Evolutionary conservation across 2,329 filamentous ascomycete genomes (phyloP).

Genomic region (Neopestalotiopsis sp.): DNA sequence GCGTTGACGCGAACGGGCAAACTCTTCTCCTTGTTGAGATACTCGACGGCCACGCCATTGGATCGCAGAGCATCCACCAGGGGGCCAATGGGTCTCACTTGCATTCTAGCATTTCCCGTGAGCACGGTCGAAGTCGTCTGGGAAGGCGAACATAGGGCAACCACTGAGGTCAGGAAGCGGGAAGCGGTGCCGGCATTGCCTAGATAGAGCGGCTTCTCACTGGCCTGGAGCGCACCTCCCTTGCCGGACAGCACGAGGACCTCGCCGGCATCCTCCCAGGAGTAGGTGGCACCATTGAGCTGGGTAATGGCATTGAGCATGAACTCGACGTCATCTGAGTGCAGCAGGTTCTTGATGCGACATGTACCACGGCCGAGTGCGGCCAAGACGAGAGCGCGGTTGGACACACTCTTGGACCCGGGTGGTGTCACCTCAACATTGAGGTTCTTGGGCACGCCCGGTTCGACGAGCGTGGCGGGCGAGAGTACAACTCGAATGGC

Average conservation of each 20-base stretch:
- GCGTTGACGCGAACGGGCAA: constrained; percentile 84
- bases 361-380: constrained; percentile 87
- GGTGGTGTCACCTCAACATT: constrained; percentile 83
- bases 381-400: constrained; percentile 91
- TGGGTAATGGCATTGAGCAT: constrained; percentile 93
- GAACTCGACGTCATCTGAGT: constrained; percentile 96
- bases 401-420: constrained; percentile 97
- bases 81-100: constrained; percentile 90
- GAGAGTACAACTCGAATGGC: constrained; percentile 85
- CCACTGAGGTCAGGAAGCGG: constrained; percentile 90
- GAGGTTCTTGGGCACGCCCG: constrained; percentile 70
- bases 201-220: constrained; percentile 80
- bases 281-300: constrained; percentile 85
- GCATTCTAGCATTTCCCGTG: constrained; percentile 96
- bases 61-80: constrained; percentile 86
- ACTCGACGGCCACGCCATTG: constrained; percentile 88
- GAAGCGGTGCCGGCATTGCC: constrained; percentile 97
- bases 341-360: constrained; percentile 87
- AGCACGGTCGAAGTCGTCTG: constrained; percentile 74
- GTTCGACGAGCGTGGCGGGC: constrained; percentile 74
- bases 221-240: constrained; percentile 83
- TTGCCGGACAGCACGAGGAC: constrained; percentile 88
- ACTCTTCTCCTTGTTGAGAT: constrained; percentile 82
- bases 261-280: constrained; percentile 94
- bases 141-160: constrained; percentile 77